Evolutionary conservation across 148 eudicot genomes (phyloP).

Genomic region (Oxyria digyna): DNA sequence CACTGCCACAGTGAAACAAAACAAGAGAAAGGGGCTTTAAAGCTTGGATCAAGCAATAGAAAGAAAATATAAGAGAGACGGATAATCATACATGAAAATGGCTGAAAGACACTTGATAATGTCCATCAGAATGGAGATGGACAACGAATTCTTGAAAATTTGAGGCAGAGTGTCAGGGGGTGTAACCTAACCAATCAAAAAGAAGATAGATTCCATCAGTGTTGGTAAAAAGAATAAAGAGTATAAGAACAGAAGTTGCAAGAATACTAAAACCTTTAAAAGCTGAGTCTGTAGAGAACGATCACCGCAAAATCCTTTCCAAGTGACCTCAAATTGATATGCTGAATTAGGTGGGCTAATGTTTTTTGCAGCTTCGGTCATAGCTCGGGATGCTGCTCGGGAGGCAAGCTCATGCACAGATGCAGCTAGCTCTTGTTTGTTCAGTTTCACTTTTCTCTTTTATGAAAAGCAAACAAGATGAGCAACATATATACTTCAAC

Average conservation of each 20-base stretch:
- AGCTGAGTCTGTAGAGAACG: conserved; percentile 59
- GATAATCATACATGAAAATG: conserved; percentile 43
- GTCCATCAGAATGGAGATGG: conserved; percentile 66
- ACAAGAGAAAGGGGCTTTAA: neutral
- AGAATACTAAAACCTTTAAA: conserved; percentile 42
- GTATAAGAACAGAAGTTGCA: neutral
- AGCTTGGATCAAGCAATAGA: neutral
- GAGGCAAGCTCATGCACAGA: conserved; percentile 87
- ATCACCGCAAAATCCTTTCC: conserved; percentile 83
- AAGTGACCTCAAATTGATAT: conserved; percentile 79
- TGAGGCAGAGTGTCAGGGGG: conserved; percentile 57
- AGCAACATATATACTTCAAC: neutral
- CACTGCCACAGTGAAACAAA: conserved; percentile 28
- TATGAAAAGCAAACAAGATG: neutral
- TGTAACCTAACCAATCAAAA: conserved; percentile 44
- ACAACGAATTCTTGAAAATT: conserved; percentile 77
- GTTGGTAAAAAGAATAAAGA: neutral
- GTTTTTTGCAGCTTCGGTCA: conserved; percentile 68
- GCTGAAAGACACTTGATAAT: conserved; percentile 60
- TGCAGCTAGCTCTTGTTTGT: conserved; percentile 38
- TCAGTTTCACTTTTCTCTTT: conserved; percentile 16
- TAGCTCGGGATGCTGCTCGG: conserved; percentile 76
- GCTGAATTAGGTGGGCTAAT: conserved; percentile 74
- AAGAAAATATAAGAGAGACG: neutral
- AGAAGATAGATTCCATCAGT: neutral